These are phyloP conservation scores for Thalassiosira ordinaria DNA, from an alignment of 352 stramenopile genomes.

Conservation along the genomic window DNA sequence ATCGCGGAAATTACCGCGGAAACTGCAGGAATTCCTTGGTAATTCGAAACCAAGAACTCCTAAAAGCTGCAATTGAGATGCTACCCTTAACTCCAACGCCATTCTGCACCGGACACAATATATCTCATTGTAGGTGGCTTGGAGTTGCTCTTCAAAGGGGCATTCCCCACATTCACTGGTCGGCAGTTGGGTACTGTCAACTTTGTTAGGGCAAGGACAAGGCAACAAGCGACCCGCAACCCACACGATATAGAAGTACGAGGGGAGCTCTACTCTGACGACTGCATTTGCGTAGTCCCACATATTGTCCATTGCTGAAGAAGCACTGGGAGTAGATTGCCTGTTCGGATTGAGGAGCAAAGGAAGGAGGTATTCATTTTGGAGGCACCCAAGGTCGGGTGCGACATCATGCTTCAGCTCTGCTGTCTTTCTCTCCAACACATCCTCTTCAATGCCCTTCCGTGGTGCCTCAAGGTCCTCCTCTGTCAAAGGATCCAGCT, in stretches of 20 bases:
- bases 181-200: not conserved
- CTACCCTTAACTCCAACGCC: slow-evolving; percentile 26
- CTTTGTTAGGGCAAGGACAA: too few species aligned
- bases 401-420: slow-evolving; percentile 7
- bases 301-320: slow-evolving; percentile 9
- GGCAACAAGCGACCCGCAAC: not conserved
- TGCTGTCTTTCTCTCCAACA: not conserved
- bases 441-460: not conserved
- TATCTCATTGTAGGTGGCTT: slow-evolving; percentile 7
- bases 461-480: not conserved
- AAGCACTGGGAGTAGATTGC: slow-evolving; percentile 6
- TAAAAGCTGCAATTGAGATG: slow-evolving; percentile 22
- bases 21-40: too few species aligned
- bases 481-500: not conserved
- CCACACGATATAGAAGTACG: slow-evolving; percentile 25
- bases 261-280: slow-evolving; percentile 1
- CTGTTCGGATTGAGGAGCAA: slow-evolving; percentile 1
- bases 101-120: slow-evolving; percentile 15
- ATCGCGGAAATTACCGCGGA: too few species aligned
- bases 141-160: not conserved
- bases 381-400: slow-evolving; percentile 8
- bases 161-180: not conserved
- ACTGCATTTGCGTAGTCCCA: not conserved
- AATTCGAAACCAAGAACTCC: too few species aligned
- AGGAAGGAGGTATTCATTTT: slow-evolving; percentile 10